Evolutionary conservation across 495 filamentous ascomycete genomes (phyloP), one percentile per base, ranked within the genome.

Genomic region (Neurospora sp.): DNA sequence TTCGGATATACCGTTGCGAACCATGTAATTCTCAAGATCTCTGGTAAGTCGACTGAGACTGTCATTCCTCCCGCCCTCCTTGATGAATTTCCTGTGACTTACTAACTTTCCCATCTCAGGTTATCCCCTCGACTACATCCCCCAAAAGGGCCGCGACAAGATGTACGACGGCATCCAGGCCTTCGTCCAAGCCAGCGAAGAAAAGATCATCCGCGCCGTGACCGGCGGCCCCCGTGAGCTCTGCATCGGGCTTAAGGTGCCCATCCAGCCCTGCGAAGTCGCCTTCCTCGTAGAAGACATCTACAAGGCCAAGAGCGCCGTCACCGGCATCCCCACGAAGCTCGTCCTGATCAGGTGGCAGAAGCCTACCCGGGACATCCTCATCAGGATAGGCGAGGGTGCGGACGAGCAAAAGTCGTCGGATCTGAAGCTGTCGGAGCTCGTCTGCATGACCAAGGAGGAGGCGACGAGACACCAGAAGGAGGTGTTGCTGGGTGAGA

Each of bases 401-500:
- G 78, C 86, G 44, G 85, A 89, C 68, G 90, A 92, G 39, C 94
- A 98, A 79, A 93, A 91, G 74, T 87, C 86, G 37, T 85, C 90
- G 7, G 87, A 85, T 22, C 72, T 97, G 9, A 79, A 85, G 65
- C 78, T 94, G 71, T 86, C 85, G 35, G 90, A 97, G 39, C 80
- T 99, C 41, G 96, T 98, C 5, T 92, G 92, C 76, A 94, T 99
- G 94, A 98, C 96, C 9, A 98, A 96, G 81, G 95, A 98, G 73
- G 96, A 98, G 79, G 91, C 90, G n/a, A 83, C 86, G 12, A 84
- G 85, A 70, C 96, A 99, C 78, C 92, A 95, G 78, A 90, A 89
- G 74, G 88, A 93, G 77, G 88, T 97, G 18, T 80, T 98, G n/a
- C 89, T 86, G 74, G 93, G 86, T 1, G 85, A 83, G 6, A 92